A percentile compares a stretch with the other conserved stretches of the same genome.
These are phyloP conservation scores for Cryptococcus sp. DNA, from an alignment of 1,284 basidiomycete genomes.

Conservation along the genomic window DNA sequence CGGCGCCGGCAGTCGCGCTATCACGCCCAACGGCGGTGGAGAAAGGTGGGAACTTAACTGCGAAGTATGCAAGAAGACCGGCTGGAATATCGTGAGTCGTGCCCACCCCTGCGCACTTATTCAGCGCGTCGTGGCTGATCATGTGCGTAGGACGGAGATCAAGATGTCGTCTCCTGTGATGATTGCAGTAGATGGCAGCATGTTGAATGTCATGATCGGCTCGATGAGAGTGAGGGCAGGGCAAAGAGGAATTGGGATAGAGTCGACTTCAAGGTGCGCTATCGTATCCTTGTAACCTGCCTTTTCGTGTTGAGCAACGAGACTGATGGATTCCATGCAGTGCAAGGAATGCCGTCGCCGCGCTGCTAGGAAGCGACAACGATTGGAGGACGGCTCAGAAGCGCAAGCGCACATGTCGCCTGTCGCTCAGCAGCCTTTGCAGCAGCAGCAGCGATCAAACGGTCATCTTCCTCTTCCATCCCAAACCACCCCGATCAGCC, in stretches of 20 bases:
- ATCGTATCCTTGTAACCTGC: neutral
- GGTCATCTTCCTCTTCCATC: too few relatives aligned
- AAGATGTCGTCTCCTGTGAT: constrained; percentile 58
- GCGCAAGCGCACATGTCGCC: neutral
- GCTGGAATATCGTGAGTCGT: constrained; percentile 54
- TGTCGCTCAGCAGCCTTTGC: neutral
- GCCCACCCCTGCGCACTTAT: neutral
- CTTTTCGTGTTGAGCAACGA: neutral
- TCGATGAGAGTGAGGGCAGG: constrained; percentile 38
- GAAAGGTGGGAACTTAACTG: constrained; percentile 57
- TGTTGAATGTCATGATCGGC: constrained; percentile 49
- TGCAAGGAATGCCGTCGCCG: constrained; percentile 40
- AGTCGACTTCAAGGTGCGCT: constrained; percentile 49
- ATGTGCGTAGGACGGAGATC: constrained; percentile 49
- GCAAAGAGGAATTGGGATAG: constrained; percentile 49
- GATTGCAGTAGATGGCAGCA: constrained; percentile 58
- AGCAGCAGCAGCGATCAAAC: neutral
- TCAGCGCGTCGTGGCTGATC: too few relatives aligned
- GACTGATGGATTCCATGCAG: constrained; percentile 13
- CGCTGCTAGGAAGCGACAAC: constrained; percentile 29
- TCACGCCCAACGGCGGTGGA: constrained; percentile 15
- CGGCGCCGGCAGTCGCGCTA: neutral
- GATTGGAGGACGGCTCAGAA: constrained; percentile 10
- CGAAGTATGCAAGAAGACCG: constrained; percentile 55
- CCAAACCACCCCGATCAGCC: neutral